These are phyloP conservation scores for Mycotypha africana DNA, from an alignment of 371 early-diverging fungal species.

Conservation along the genomic window DNA sequence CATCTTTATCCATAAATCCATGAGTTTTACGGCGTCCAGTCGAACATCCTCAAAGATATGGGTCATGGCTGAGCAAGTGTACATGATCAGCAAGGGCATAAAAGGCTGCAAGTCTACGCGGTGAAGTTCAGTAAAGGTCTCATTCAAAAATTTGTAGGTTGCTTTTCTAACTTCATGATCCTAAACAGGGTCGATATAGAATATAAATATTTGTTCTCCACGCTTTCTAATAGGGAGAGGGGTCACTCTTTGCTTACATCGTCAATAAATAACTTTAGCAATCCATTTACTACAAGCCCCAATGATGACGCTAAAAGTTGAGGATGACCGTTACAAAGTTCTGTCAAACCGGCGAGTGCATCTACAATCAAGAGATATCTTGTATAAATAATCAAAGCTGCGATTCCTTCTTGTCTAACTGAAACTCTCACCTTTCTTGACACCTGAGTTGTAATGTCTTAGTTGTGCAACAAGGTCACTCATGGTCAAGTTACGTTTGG, in stretches of 20 bases:
- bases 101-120: slow-evolving; percentile 72
- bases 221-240: no score
- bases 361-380: slow-evolving; percentile 40
- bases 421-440: slow-evolving; percentile 56
- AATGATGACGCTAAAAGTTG: slow-evolving; percentile 53
- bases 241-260: slow-evolving; percentile 50
- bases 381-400: no score
- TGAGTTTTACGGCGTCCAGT: slow-evolving; percentile 70
- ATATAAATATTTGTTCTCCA: neutral
- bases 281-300: slow-evolving; percentile 57
- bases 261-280: slow-evolving; percentile 57
- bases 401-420: neutral
- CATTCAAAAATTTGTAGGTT: slow-evolving; percentile 23
- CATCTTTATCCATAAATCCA: slow-evolving; percentile 69
- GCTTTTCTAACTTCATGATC: slow-evolving; percentile 50
- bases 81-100: slow-evolving; percentile 69
- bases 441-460: slow-evolving; percentile 72
- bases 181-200: slow-evolving; percentile 11
- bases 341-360: slow-evolving; percentile 64
- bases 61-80: slow-evolving; percentile 84
- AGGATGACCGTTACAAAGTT: slow-evolving; percentile 58
- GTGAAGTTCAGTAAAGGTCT: slow-evolving; percentile 24
- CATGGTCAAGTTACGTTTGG: slow-evolving; percentile 68
- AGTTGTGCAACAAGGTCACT: slow-evolving; percentile 68
- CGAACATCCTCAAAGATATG: slow-evolving; percentile 86